Conservation (phyloP, 2,329 filamentous ascomycete genomes). For the Botrytis tulipae region DNA sequence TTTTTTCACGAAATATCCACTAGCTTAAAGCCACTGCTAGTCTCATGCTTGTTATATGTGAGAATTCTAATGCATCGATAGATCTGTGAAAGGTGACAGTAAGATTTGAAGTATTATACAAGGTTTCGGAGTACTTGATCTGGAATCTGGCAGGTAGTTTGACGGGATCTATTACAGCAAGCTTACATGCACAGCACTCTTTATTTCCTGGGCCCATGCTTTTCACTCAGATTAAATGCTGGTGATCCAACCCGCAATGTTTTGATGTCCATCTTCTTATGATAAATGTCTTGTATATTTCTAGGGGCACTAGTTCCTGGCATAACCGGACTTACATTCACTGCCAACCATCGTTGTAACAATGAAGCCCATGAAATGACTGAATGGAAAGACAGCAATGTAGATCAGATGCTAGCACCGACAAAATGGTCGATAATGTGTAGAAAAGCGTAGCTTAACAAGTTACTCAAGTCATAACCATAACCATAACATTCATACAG, state of each 20-base stretch:
- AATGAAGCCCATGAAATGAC: background rate
- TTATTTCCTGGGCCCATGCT: background rate
- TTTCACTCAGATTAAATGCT: background rate
- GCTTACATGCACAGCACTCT: background rate
- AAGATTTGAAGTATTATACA: background rate
- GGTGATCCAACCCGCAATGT: no score
- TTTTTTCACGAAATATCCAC: background rate
- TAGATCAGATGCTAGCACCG: background rate
- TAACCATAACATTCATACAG: background rate
- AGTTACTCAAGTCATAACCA: background rate
- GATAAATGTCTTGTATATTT: background rate
- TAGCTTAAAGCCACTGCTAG: background rate
- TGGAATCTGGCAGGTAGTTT: background rate
- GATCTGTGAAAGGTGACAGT: background rate
- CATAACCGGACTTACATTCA: background rate
- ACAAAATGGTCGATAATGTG: background rate
- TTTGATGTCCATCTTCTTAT: background rate
- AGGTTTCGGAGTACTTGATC: background rate
- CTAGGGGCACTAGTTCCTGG: background rate
- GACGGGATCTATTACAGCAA: background rate
- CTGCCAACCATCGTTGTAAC: background rate
- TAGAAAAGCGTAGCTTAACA: background rate
- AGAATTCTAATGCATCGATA: background rate
- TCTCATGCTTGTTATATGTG: background rate
- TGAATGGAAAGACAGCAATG: no score